A percentile compares a stretch with the other conserved stretches of the same genome.
phyloP scores from a whole-genome alignment of 2,329 filamentous ascomycete species.

The Aureobasidium sp. region DNA sequence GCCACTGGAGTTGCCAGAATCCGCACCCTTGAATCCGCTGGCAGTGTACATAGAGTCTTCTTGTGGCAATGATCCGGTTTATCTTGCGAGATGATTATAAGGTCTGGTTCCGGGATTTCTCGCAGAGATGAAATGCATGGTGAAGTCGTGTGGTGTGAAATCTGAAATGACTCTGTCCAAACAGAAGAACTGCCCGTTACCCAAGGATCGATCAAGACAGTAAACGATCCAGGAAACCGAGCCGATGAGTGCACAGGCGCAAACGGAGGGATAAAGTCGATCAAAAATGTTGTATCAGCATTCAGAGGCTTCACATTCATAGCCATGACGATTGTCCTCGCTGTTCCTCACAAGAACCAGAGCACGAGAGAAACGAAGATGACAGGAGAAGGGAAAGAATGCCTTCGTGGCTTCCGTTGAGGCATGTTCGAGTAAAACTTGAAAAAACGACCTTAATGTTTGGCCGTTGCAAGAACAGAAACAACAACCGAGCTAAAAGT shows the following conservation, averaged over 20 bases:
- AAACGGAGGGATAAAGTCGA: slow-evolving; percentile 54
- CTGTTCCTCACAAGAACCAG: neutral
- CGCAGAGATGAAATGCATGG: slow-evolving; percentile 53
- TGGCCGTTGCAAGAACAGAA: slow-evolving; percentile 4
- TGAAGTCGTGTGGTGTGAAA: slow-evolving; percentile 48
- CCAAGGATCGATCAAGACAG: slow-evolving; percentile 67
- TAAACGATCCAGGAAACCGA: slow-evolving; percentile 48
- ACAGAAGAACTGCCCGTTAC: slow-evolving; percentile 55
- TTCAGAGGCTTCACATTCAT: slow-evolving; percentile 59
- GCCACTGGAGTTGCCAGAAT: slow-evolving; percentile 61
- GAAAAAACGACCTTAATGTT: neutral
- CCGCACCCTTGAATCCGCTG: slow-evolving; percentile 48
- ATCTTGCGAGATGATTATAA: slow-evolving; percentile 54
- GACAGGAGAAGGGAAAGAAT: neutral
- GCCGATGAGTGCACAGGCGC: slow-evolving; percentile 34
- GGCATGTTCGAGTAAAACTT: slow-evolving; percentile 12
- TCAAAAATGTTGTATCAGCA: slow-evolving; percentile 57
- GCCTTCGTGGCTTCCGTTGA: neutral
- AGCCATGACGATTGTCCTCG: slow-evolving; percentile 45
- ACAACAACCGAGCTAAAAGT: slow-evolving; percentile 3
- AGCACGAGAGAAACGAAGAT: neutral
- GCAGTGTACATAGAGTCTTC: slow-evolving; percentile 59
- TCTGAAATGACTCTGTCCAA: slow-evolving; percentile 55
- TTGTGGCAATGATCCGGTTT: slow-evolving; percentile 66
- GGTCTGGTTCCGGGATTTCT: slow-evolving; percentile 47